Evolutionary conservation across 2,329 filamentous ascomycete genomes (phyloP).

Genomic region (Aspergillus jensenii): DNA sequence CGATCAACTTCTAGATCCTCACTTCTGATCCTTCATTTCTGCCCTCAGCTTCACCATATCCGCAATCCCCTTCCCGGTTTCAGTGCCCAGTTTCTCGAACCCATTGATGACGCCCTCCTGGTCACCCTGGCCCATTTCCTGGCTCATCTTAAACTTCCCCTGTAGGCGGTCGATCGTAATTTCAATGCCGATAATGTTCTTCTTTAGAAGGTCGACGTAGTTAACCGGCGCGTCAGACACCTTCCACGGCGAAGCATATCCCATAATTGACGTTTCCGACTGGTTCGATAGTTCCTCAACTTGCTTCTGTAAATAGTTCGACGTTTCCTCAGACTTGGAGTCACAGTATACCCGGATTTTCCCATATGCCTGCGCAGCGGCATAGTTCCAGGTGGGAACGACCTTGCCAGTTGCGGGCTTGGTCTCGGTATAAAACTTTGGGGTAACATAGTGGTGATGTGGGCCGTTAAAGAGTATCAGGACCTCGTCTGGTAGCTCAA

Average conservation of each 20-base stretch:
- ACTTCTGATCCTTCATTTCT: conserved; percentile 19
- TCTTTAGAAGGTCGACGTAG: conserved; percentile 59
- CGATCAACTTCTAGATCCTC: background rate
- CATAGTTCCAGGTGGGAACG: conserved; percentile 71
- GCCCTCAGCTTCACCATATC: conserved; percentile 36
- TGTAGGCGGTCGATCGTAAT: conserved; percentile 56
- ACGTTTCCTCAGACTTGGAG: conserved; percentile 46
- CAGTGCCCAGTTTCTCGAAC: conserved; percentile 49
- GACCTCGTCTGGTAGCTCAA: conserved; percentile 52
- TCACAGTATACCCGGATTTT: conserved; percentile 56
- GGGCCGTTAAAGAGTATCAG: conserved; percentile 62
- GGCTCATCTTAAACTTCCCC: conserved; percentile 68
- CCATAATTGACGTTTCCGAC: conserved; percentile 58
- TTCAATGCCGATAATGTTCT: conserved; percentile 61
- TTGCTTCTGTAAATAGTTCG: conserved; percentile 43
- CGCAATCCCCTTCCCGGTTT: conserved; percentile 37
- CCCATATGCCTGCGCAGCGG: conserved; percentile 65
- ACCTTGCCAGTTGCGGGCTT: conserved; percentile 66
- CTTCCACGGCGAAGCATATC: conserved; percentile 53
- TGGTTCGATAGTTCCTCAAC: conserved; percentile 36
- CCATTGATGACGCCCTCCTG: conserved; percentile 58
- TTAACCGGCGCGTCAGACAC: conserved; percentile 59
- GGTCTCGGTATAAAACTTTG: conserved; percentile 66
- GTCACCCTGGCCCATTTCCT: conserved; percentile 57
- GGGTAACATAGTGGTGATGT: conserved; percentile 65